A percentile compares a stretch with the other conserved stretches of the same genome.
These are phyloP conservation scores for Trypanosomatidae sp. DNA, from an alignment of 208 protist species.

Conservation along the genomic window DNA sequence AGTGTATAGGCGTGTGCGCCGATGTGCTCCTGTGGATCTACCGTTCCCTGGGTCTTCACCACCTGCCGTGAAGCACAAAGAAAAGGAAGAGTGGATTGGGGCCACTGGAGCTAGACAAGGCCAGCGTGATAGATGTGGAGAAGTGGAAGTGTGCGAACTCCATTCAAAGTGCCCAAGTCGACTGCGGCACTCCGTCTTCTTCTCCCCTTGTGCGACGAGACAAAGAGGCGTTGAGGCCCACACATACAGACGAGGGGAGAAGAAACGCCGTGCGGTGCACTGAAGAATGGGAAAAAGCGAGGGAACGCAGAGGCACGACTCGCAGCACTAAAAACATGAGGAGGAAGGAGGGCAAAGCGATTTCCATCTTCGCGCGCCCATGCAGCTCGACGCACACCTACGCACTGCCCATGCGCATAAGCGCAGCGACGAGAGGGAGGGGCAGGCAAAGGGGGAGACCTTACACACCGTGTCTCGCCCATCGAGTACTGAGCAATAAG, in stretches of 20 bases:
- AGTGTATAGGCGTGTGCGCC: not conserved
- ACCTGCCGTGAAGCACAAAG: not conserved
- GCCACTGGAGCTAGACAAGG: not conserved
- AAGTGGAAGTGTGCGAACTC: not conserved
- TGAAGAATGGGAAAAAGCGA: not conserved
- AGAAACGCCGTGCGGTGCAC: not conserved
- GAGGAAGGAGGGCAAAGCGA: not conserved
- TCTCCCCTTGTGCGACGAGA: not conserved
- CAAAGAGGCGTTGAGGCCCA: not conserved
- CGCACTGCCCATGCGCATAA: not conserved
- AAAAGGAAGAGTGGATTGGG: not conserved
- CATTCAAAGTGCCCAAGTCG: not conserved
- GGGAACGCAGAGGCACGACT: not conserved
- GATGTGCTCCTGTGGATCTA: not conserved
- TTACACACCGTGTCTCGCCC: not conserved
- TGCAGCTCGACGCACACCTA: not conserved
- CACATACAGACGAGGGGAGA: not conserved
- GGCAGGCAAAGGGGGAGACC: not conserved
- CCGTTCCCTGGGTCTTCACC: not conserved
- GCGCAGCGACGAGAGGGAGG: not conserved
- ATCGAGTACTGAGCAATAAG: not conserved
- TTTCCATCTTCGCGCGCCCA: not conserved
- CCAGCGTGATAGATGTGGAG: not conserved
- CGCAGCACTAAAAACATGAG: not conserved
- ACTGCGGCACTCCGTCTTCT: not conserved